These are phyloP conservation scores for Hordeum pubiflorum DNA, from an alignment of 202 grass and related monocot genomes.

Conservation along the genomic window DNA sequence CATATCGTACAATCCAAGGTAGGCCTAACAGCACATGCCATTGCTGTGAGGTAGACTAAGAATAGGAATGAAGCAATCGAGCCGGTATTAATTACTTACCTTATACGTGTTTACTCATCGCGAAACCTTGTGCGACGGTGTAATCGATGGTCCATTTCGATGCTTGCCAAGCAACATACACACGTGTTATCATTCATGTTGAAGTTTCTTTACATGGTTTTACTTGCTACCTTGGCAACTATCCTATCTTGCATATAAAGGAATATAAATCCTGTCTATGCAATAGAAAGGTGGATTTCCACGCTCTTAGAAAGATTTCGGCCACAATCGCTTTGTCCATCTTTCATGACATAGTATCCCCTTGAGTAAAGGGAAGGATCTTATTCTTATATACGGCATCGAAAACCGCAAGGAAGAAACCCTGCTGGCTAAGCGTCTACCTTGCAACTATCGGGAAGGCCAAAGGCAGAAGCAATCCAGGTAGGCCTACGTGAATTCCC, in stretches of 20 bases:
- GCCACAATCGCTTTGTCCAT: background rate
- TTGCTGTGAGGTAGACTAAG: background rate
- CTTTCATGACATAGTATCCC: background rate
- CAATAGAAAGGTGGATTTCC: background rate
- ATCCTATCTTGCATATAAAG: background rate
- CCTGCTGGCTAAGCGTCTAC: background rate
- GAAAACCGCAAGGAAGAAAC: background rate
- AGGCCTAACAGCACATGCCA: background rate
- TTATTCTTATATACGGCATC: background rate
- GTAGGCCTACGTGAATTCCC: background rate
- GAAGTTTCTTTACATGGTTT: no score
- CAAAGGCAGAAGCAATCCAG: background rate
- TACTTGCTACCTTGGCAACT: background rate
- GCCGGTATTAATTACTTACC: background rate
- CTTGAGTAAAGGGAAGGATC: background rate
- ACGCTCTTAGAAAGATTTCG: background rate
- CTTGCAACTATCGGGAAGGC: background rate
- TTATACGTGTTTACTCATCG: background rate
- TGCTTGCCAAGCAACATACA: background rate
- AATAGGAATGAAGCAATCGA: background rate
- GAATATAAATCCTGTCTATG: background rate
- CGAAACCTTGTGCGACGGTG: background rate
- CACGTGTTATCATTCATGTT: no score
- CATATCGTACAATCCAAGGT: background rate
- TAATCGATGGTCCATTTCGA: background rate